Evolutionary conservation across 768 basidiomycete species (phyloP), one percentile per base, ranked within the genome.

Genomic region (Stropharia rugosoannulata): DNA sequence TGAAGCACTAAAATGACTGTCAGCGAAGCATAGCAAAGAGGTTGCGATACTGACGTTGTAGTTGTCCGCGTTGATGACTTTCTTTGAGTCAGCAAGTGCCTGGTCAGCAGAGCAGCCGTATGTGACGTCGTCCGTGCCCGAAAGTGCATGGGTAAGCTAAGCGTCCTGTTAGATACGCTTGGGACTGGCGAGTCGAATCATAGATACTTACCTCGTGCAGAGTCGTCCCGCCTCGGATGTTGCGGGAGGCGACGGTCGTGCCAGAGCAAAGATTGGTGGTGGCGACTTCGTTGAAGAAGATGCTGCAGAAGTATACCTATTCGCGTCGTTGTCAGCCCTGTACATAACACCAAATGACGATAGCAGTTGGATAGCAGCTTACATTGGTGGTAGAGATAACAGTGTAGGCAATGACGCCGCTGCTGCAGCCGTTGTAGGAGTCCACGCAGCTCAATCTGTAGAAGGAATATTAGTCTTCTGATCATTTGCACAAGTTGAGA

Each of bases 261-360:
- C 74, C 76, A 50, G 64, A 64, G 72, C 79, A 80, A 37, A 79
- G 73, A 42, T 56, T 63, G 40, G 64, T 49, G 32, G 65, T 67
- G n/a, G 8, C 75, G 15, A 78, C 75, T 62, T 80, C 73, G 54
- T 72, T 71, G 72, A 75, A 80, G 73, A 80, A 79, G 59, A 75
- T 67, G 59, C 62, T 65, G 69, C 78, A 80, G 67, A 61, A 78
- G 69, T 78, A 79, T 62, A 80, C 75, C 75, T 76, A 55, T 22
- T 22, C 22, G 27, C n/a, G 9, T 15, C 48, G 27, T 55, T 39
- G 12, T n/a, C 16, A 19, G 12, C 38, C 16, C 15, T 19, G 10
- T 18, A n/a, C 9, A n/a, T 36, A 25, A 27, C 47, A 37, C 16
- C 37, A 19, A 25, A 12, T 10, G 16, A 32, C 36, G 13, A 10